Base-by-base conservation (phyloP, 2,329 filamentous ascomycete genomes). In the Fusarium tricinctum region DNA sequence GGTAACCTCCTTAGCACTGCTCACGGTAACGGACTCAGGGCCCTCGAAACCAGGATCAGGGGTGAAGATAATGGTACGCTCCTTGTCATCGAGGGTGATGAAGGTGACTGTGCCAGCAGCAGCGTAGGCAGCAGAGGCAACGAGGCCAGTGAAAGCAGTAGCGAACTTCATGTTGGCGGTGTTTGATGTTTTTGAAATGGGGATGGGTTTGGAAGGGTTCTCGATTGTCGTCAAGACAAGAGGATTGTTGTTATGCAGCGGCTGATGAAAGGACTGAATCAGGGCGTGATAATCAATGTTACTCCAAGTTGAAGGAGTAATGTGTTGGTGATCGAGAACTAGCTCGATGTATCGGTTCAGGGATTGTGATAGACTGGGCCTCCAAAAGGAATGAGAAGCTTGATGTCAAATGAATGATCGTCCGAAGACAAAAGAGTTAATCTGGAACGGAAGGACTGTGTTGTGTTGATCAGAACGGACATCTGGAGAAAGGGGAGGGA, bases 61-160 rank as follows among this genome's bases (percentile, higher is more conserved):
- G 30, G 84, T 86, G 78, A 87, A 86, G 78, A 82, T 70, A 76
- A 88, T 72, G 47, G 81, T 83, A 76, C 86, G 84, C 60, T 78
- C 75, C 33, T 78, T 79, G 60, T 77, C 71, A 75, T 90, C 88
- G 50, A 88, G 84, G 70, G 86, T 88, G 78, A 84, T 73, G 80
- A 90, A 89, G 69, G 84, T 87, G 73, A 90, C 78, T 77, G 83
- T 85, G 74, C 74, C 76, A 60, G 84, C 85, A 55, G 75, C 75
- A 72, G 77, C 82, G 50, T 81, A 69, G 63, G 81, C 77, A 60
- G 81, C 81, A 56, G 79, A 70, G 68, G 83, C 81, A 64, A 80
- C 76, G 63, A 84, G 68, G 69, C 80, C 77, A 69, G 83, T 77
- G 74, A 85, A 71, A 72, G 82, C 73, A 64, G 77, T 78, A 73